These are phyloP conservation scores for Irpex sp. DNA, from an alignment of 1,284 basidiomycete genomes.

Conservation along the genomic window DNA sequence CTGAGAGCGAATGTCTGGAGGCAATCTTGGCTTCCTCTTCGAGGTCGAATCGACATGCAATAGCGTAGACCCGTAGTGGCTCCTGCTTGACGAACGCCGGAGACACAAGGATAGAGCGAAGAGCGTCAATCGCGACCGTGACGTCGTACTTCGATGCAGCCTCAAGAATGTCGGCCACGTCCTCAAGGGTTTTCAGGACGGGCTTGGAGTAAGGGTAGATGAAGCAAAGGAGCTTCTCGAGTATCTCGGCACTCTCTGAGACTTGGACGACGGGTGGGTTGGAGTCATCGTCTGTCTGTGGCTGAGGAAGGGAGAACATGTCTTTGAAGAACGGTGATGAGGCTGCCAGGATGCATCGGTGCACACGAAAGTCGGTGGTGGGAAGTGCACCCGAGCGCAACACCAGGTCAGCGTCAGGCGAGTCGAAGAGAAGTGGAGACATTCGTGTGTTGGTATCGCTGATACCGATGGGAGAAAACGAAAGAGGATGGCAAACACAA, in stretches of 20 bases:
- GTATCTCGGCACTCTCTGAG: constrained; percentile 39
- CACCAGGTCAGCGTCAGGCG: constrained; percentile 46
- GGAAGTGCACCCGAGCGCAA: constrained; percentile 35
- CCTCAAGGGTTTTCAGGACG: constrained; percentile 36
- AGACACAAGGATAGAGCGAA: constrained; percentile 48
- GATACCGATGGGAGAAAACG: neutral
- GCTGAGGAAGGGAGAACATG: constrained; percentile 65
- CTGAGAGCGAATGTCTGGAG: constrained; percentile 49
- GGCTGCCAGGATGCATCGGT: constrained; percentile 51
- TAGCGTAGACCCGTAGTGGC: constrained; percentile 62
- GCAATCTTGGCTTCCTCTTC: constrained; percentile 36
- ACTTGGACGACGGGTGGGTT: constrained; percentile 46
- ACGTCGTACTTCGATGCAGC: constrained; percentile 66
- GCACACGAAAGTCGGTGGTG: constrained; percentile 49
- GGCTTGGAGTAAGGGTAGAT: constrained; percentile 36
- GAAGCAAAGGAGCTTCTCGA: constrained; percentile 49
- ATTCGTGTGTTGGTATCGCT: neutral
- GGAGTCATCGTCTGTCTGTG: constrained; percentile 7
- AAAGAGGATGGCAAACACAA: neutral
- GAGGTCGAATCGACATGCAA: constrained; percentile 60
- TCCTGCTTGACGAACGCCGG: constrained; percentile 40
- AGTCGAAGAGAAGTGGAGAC: constrained; percentile 11
- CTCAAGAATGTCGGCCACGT: constrained; percentile 44
- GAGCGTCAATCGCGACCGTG: constrained; percentile 33
- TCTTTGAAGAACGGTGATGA: constrained; percentile 64